phyloP scores from a whole-genome alignment of 768 basidiomycete genomes.

The Chalciporus pseudorubinellus region DNA sequence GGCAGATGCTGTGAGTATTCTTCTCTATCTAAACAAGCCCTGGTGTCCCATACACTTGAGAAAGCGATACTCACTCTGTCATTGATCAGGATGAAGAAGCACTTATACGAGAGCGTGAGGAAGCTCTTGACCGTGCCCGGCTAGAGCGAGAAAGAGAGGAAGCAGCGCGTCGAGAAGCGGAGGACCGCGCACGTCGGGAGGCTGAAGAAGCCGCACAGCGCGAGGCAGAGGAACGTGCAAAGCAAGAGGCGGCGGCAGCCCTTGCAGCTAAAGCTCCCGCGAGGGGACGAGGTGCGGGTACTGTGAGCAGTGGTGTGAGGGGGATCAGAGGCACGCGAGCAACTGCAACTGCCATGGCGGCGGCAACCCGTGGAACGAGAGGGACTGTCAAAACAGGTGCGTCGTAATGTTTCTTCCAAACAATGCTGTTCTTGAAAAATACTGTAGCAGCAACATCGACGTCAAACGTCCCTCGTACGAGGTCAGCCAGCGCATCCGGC shows the following conservation, averaged over 20 bases:
- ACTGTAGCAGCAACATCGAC: conserved; percentile 13
- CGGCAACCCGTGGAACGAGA: conserved; percentile 41
- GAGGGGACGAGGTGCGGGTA: conserved; percentile 45
- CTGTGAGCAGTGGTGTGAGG: conserved; percentile 55
- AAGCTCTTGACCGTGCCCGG: conserved; percentile 25
- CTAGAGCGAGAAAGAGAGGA: conserved; percentile 38
- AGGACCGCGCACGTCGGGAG: conserved; percentile 32
- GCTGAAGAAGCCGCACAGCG: conserved; percentile 36
- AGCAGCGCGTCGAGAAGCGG: conserved; percentile 40
- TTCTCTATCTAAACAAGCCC: neutral
- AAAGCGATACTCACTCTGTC: neutral
- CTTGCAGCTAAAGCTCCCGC: conserved; percentile 22
- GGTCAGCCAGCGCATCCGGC: conserved; percentile 29
- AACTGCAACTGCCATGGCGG: conserved; percentile 45
- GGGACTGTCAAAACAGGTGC: conserved; percentile 41
- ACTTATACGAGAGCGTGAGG: conserved; percentile 44
- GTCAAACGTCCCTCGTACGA: conserved; percentile 19
- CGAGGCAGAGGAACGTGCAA: conserved; percentile 49
- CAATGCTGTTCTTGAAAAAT: conserved; percentile 5
- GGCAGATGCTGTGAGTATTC: conserved; percentile 58
- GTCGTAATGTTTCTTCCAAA: conserved; percentile 1
- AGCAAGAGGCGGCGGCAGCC: conserved; percentile 46
- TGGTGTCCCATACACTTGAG: neutral
- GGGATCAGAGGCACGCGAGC: conserved; percentile 74
- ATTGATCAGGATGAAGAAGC: conserved; percentile 54